Conservation (phyloP, 2,329 filamentous ascomycete species). For the Monilinia aucupariae region DNA sequence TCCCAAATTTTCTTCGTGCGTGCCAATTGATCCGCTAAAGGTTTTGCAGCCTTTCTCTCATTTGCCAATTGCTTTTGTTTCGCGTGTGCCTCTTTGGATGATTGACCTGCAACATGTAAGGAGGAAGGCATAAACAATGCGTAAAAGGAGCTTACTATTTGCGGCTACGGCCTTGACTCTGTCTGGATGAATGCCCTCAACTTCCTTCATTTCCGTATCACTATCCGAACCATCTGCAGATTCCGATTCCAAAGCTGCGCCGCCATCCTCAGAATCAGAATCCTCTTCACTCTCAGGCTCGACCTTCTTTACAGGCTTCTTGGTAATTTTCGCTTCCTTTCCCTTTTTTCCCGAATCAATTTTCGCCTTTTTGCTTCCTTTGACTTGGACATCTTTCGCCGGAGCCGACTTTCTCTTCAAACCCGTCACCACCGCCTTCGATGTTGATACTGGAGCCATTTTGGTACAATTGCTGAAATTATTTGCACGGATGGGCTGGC, state of each 20-base stretch:
- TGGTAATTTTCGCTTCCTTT: slow-evolving; percentile 17
- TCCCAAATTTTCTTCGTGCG: slow-evolving; percentile 98
- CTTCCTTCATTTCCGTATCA: slow-evolving; percentile 35
- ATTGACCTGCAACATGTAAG: slow-evolving; percentile 44
- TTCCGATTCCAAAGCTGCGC: slow-evolving; percentile 32
- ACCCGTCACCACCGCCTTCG: slow-evolving; percentile 43
- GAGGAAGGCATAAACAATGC: slow-evolving; percentile 36
- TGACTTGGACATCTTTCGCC: slow-evolving; percentile 41
- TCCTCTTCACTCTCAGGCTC: slow-evolving; percentile 34
- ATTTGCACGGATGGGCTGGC: slow-evolving; percentile 5
- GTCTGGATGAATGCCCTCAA: slow-evolving; percentile 36
- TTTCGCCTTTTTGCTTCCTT: slow-evolving; percentile 48
- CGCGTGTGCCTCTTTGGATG: slow-evolving; percentile 78
- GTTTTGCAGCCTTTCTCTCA: slow-evolving; percentile 89
- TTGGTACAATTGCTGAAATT: slow-evolving; percentile 17
- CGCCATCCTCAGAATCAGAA: slow-evolving; percentile 37
- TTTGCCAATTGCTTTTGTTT: slow-evolving; percentile 86
- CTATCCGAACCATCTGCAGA: slow-evolving; percentile 34
- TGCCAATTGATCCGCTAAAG: slow-evolving; percentile 81
- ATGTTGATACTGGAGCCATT: slow-evolving; percentile 36
- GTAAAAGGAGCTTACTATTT: slow-evolving; percentile 25
- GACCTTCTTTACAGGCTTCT: slow-evolving; percentile 30
- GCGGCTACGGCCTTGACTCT: slow-evolving; percentile 33
- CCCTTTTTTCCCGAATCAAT: slow-evolving; percentile 29
- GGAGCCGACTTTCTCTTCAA: slow-evolving; percentile 54